These are phyloP conservation scores for Colletotrichum noveboracense DNA, from an alignment of 2,329 filamentous ascomycete genomes.

Conservation along the genomic window DNA sequence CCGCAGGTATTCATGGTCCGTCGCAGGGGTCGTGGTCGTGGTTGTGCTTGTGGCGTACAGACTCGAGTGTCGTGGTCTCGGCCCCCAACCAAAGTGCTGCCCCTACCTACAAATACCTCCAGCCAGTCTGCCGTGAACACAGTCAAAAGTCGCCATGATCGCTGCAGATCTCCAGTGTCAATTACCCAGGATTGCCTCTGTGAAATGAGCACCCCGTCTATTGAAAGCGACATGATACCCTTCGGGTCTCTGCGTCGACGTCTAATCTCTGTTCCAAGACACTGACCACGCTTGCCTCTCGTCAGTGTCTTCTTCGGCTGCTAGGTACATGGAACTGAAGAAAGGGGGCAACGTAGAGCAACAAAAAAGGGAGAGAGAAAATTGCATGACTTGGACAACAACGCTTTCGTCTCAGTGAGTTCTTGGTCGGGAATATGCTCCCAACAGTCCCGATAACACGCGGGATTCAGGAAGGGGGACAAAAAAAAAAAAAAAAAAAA, in stretches of 20 bases:
- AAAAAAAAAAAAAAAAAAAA: no score
- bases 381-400: background rate
- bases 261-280: background rate
- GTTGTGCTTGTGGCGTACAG: background rate
- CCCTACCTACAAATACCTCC: background rate
- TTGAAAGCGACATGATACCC: background rate
- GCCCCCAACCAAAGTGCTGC: background rate
- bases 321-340: background rate
- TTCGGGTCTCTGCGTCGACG: background rate
- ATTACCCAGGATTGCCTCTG: background rate
- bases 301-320: background rate
- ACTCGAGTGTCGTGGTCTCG: background rate
- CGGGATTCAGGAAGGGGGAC: background rate
- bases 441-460: background rate
- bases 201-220: background rate
- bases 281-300: background rate
- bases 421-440: background rate
- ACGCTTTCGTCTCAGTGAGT: background rate
- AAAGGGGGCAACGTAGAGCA: background rate
- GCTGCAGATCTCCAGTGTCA: background rate
- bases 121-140: background rate
- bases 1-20: background rate
- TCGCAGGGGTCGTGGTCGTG: background rate
- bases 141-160: background rate
- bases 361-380: background rate